Evolutionary conservation across 768 basidiomycete species (phyloP), one percentile per base, ranked within the genome.

Genomic region (Cubamyces lactineus): DNA sequence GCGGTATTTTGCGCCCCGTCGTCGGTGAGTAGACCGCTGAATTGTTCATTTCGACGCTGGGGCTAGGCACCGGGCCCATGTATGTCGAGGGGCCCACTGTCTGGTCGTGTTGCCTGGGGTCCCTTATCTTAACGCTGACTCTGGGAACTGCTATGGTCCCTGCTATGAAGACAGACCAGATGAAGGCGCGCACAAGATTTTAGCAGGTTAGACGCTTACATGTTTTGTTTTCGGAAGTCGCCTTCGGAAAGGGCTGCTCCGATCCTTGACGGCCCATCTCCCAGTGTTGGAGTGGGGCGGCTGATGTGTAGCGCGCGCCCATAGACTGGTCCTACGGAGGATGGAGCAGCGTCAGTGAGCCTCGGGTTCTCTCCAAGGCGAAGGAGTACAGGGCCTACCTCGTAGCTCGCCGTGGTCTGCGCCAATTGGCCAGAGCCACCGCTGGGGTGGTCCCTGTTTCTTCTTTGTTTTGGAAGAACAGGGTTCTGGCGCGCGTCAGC

Each of bases 361-460:
- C 49, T 54, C 38, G 42, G 28, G 51, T 48, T 55, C 62, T 59
- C 61, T 63, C 54, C 53, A 61, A 56, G 59, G 55, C 62, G 39
- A 46, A 58, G 62, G 21, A 40, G 55, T 47, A 43, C 50, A 47
- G 52, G 65, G 65, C 58, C 61, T 58, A 66, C 65, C 62, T 61
- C 54, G 54, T n/a, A 28, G 5, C 23, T 58, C 51, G 65, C n/a
- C 23, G 61, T 51, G 54, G 51, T 19, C 47, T 66, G 54, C 38
- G 45, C 59, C 59, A 53, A 2, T 66, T 15, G 62, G 65, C 45
- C 28, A 59, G 65, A 5, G 12, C 43, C 55, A 51, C 65, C 65
- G 58, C 65, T 50, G 55, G 65, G 65, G 65, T 66, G 58, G 61
- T 66, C 58, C 62, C 59, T 57, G 65, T 62, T 63, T 63, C 62